These are phyloP conservation scores for Lavandula angustifolia DNA, from an alignment of 257 asterid genomes.

Conservation along the genomic window DNA sequence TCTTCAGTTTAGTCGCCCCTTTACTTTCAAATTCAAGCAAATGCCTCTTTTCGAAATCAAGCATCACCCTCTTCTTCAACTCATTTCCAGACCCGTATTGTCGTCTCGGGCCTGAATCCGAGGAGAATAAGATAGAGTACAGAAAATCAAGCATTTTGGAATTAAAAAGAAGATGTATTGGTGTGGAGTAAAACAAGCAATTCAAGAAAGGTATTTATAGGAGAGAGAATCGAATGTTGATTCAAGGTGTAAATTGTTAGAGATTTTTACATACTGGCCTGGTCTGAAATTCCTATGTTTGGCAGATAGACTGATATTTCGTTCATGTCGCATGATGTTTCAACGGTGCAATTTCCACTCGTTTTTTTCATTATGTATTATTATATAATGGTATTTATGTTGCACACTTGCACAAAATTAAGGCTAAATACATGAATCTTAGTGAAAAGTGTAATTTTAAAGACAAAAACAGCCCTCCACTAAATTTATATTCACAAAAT, in stretches of 20 bases:
- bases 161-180: background rate
- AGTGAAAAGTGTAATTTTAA: no score
- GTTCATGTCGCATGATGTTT: no score
- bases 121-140: background rate
- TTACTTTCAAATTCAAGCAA: conserved; percentile 6
- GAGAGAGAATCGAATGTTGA: background rate
- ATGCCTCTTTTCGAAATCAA: conserved; percentile 2
- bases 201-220: background rate
- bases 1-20: conserved; percentile 3
- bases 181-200: background rate
- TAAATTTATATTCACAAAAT: no score
- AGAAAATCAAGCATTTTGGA: conserved; percentile 21
- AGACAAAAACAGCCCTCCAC: no score
- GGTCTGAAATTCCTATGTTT: no score
- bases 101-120: background rate
- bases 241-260: no score
- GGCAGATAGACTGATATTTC: no score
- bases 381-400: no score
- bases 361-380: no score
- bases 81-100: background rate
- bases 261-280: background rate
- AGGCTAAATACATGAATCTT: no score
- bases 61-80: conserved; percentile 17
- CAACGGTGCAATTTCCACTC: no score
- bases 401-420: no score